phyloP scores from a whole-genome alignment of 495 filamentous ascomycete genomes.

The Alectoria sarmentosa region DNA sequence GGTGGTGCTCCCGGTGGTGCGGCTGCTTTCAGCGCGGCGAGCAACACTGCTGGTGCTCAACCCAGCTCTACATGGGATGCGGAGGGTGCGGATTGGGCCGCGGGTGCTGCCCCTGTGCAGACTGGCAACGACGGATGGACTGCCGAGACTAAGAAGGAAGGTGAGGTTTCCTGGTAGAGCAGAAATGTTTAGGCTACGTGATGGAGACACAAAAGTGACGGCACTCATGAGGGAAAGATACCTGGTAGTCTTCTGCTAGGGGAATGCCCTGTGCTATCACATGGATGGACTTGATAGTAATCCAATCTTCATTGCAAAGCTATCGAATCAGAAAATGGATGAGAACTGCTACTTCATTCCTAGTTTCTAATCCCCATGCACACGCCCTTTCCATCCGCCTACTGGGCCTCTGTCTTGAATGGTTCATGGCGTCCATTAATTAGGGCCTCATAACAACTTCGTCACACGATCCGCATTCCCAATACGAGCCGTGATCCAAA shows the following conservation, averaged over 20 bases:
- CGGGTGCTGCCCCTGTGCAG: constrained; percentile 47
- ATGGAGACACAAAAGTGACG: constrained; percentile 51
- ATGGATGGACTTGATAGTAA: constrained; percentile 58
- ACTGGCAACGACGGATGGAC: constrained; percentile 61
- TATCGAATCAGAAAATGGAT: background rate
- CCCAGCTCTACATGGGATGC: constrained; percentile 66
- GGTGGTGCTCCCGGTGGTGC: constrained; percentile 52
- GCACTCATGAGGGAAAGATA: constrained; percentile 99
- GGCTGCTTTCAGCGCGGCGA: constrained; percentile 54
- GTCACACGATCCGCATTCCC: background rate
- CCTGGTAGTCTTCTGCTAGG: constrained; percentile 53
- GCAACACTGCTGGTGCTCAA: constrained; percentile 50
- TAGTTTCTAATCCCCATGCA: background rate
- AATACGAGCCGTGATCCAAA: background rate
- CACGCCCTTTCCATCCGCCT: no score
- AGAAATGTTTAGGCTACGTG: background rate
- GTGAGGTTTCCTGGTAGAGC: constrained; percentile 61
- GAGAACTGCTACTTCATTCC: background rate
- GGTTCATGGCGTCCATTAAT: no score
- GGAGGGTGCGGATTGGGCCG: constrained; percentile 66
- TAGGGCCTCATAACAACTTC: background rate
- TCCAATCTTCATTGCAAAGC: constrained; percentile 26
- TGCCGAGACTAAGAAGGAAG: constrained; percentile 46
- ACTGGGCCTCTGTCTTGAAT: background rate
- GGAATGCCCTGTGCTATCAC: constrained; percentile 89